Evolutionary conservation across 345 rosid species (phyloP), one percentile per base, ranked within the genome.

Genomic region (Pistacia integerrima): DNA sequence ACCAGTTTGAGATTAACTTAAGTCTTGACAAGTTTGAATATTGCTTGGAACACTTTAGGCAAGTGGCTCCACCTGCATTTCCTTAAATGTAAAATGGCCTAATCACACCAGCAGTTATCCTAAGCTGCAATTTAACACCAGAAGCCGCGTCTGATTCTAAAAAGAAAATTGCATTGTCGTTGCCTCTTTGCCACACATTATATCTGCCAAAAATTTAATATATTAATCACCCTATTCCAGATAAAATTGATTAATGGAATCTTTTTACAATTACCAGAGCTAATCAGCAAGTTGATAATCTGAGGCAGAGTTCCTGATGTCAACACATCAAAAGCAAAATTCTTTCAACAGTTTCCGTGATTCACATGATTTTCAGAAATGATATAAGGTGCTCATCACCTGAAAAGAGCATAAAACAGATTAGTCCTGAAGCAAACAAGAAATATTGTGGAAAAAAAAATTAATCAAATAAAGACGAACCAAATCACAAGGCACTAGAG

Each of bases 141-240:
- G 65, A 30, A 62, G 41, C 17, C 4, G n/a, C 30, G 28, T 67
- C 77, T 68, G 78, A 72, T 60, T 22, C 65, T 72, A 78, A 30
- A 30, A 2, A 30, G 33, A 30, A 30, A 30, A 30, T 30, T 30
- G 33, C 33, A 30, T 12, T 62, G 14, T 62, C 3, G 8, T 36
- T n/a, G 76, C 30, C 59, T 25, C 68, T 48, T 14, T 14, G 25
- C 41, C 38, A 56, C 66, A 44, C 41, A 11, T 28, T 2, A 57
- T 72, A 48, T 56, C 75, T 49, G 49, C 12, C 60, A 3, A 41
- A 20, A 63, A 63, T 51, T 63, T 11, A 33, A 38, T 38, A 38
- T 33, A 1, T 35, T 16, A 18, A 20, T 67, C 54, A 48, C 2
- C 52, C 18, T 36, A 25, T 17, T 25, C 11, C 22, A 58, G 52